These are phyloP conservation scores for Globisporangium polare DNA, from an alignment of 352 stramenopile species.

Conservation along the genomic window DNA sequence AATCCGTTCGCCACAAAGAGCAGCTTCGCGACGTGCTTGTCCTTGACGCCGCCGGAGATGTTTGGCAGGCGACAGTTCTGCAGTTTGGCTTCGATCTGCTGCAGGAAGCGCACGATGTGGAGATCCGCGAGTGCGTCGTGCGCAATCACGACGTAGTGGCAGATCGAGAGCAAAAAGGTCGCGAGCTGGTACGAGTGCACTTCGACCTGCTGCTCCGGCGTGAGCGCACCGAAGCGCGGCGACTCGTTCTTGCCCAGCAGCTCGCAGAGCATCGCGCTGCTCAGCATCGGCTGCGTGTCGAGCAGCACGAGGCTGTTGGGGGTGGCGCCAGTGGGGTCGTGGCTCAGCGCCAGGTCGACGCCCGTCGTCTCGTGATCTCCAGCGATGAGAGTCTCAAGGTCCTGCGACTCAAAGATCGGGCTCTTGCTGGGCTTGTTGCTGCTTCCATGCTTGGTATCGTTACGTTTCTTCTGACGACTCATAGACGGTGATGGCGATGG, in stretches of 20 bases:
- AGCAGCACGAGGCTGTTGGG: constrained; percentile 47
- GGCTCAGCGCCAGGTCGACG: constrained; percentile 53
- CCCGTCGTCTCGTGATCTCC: constrained; percentile 42
- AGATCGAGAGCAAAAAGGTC: constrained; percentile 64
- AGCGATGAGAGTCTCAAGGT: constrained; percentile 31
- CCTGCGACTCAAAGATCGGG: constrained; percentile 32
- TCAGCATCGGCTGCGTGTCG: constrained; percentile 66
- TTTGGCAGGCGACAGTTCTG: constrained; percentile 52
- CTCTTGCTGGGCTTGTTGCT: not conserved
- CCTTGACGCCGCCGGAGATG: constrained; percentile 45
- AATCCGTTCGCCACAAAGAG: constrained; percentile 62
- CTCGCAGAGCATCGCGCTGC: constrained; percentile 51
- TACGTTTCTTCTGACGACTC: constrained; percentile 5
- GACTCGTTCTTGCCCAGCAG: constrained; percentile 45
- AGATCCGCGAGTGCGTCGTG: constrained; percentile 44
- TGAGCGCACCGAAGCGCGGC: constrained; percentile 42
- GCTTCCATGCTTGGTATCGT: not conserved
- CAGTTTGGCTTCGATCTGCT: constrained; percentile 48
- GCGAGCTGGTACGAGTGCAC: constrained; percentile 56
- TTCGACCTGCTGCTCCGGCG: constrained; percentile 66
- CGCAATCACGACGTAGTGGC: constrained; percentile 73
- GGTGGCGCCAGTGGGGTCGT: constrained; percentile 24
- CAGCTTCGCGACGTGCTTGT: constrained; percentile 50
- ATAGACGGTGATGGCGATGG: not conserved
- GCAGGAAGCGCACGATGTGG: constrained; percentile 40